phyloP scores from a whole-genome alignment of 805 yeast species.

The Zygoascus ofunaensis region DNA sequence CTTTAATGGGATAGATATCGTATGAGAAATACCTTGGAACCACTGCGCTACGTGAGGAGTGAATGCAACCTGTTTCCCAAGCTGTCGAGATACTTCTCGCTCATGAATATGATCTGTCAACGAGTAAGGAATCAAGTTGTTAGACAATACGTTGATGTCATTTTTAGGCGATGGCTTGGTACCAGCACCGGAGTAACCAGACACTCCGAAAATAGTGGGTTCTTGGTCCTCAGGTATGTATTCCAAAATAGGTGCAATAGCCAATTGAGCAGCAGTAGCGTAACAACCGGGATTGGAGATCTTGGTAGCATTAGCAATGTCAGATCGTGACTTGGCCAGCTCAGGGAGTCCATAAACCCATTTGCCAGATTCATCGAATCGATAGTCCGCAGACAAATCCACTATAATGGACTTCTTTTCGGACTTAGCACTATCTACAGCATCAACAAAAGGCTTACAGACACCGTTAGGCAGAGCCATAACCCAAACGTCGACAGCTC shows the following conservation, averaged over 20 bases:
- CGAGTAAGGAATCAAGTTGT: constrained; percentile 90
- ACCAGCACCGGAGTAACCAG: constrained; percentile 99
- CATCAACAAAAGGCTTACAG: constrained; percentile 48
- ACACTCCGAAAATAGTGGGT: constrained; percentile 88
- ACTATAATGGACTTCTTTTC: constrained; percentile 74
- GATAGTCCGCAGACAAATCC: constrained; percentile 91
- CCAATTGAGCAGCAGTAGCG: constrained; percentile 96
- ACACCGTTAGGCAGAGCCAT: constrained; percentile 99
- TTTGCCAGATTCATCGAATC: constrained; percentile 79
- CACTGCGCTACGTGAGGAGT: constrained; percentile 98
- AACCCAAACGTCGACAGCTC: constrained; percentile 91
- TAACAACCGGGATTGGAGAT: constrained; percentile 98
- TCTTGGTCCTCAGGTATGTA: constrained; percentile 50
- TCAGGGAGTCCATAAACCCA: constrained; percentile 98
- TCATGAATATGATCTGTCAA: constrained; percentile 97
- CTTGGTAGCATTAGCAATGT: constrained; percentile 62
- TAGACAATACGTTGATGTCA: constrained; percentile 60
- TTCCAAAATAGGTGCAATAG: constrained; percentile 72
- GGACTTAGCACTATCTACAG: constrained; percentile 27
- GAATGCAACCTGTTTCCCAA: constrained; percentile 76
- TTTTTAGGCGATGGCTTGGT: constrained; percentile 97
- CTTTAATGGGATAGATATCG: constrained; percentile 76
- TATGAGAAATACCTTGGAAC: constrained; percentile 97
- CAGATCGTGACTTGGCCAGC: constrained; percentile 51
- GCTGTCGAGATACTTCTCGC: constrained; percentile 74